Evolutionary conservation across 1,284 basidiomycete genomes (phyloP), one percentile per base, ranked within the genome.

Genomic region (Apiotrichum akiyoshidainum): DNA sequence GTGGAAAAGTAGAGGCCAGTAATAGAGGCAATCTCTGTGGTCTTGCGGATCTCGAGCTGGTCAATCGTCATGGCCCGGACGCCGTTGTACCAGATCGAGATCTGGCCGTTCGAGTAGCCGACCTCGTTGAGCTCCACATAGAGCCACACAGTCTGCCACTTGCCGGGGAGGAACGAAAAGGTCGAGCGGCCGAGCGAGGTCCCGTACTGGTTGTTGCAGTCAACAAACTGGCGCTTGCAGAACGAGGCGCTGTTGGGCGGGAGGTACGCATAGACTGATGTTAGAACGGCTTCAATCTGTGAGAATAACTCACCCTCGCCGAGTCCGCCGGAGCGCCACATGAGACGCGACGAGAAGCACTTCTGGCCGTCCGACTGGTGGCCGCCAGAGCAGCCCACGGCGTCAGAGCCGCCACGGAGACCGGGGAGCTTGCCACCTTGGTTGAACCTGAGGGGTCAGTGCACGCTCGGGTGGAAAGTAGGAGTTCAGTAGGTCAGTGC

Each of bases 401-500:
- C 13, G 45, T 74, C 71, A 0, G 69, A 64, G 10, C 78, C 78
- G 22, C 77, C 78, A 53, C 77, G 61, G 31, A 79, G 60, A 19
- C 78, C 78, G 5, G 78, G 75, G 4, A 79, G 68, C 62, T 79
- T 79, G n/a, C 78, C 78, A 11, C 77, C 78, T 46, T 66, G 64
- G 56, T 71, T 71, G 54, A 54, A 64, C 17, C 58, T 59, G 58
- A 21, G 37, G n/a, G 7, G 46, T 58, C 34, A 58, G 52, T n/a
- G 31, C 46, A 59, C 42, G 42, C 17, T 41, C 19, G n/a, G 11
- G 37, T 16, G 10, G 37, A 2, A 12, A 11, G 37, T 4, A 39
- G 11, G 5, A 39, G 37, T 2, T 16, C 11, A 39, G 37, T 11
- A 33, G 31, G 16, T 34, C 46, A 35, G 10, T 13, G 22, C 12